Percentiles rank a stretch among this genome's conserved stretches.
Conservation (phyloP, 495 filamentous ascomycete genomes). For the Hypoxylon fragiforme region DNA sequence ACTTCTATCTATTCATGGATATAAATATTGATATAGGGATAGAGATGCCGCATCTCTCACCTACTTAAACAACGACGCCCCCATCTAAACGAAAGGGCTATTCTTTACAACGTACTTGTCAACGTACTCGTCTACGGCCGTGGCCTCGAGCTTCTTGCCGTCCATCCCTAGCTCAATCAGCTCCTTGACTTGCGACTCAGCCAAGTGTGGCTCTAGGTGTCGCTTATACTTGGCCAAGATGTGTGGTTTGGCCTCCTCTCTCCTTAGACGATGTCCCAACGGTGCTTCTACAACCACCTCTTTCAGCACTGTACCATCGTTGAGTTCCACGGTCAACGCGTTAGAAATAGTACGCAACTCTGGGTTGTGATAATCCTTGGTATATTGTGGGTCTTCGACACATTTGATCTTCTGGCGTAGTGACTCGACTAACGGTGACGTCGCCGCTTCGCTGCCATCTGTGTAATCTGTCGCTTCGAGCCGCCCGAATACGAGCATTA, state of each 20-base stretch:
- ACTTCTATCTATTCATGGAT: not conserved
- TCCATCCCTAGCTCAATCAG: constrained; percentile 77
- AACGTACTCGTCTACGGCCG: constrained; percentile 89
- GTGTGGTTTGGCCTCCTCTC: constrained; percentile 96
- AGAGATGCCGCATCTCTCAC: not conserved
- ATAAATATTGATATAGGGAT: not conserved
- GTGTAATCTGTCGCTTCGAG: constrained; percentile 90
- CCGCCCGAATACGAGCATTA: constrained; percentile 92
- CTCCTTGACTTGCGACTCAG: constrained; percentile 71
- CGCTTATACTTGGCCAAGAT: constrained; percentile 93
- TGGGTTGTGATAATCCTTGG: constrained; percentile 90
- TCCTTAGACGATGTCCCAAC: constrained; percentile 85
- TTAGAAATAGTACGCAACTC: constrained; percentile 93
- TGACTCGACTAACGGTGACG: constrained; percentile 83
- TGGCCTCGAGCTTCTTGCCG: constrained; percentile 70
- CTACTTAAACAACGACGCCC: not conserved
- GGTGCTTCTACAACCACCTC: constrained; percentile 96
- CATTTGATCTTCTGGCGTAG: constrained; percentile 91
- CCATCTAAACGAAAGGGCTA: constrained; percentile 54
- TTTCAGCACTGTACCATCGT: constrained; percentile 90
- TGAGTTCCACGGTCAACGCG: constrained; percentile 87
- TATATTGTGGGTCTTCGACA: constrained; percentile 94
- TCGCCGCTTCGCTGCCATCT: constrained; percentile 87
- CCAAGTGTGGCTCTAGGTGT: constrained; percentile 83
- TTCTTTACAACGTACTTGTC: constrained; percentile 78